These are phyloP conservation scores for Spatholobus suberectus DNA, from an alignment of 306 rosid species.

Conservation along the genomic window DNA sequence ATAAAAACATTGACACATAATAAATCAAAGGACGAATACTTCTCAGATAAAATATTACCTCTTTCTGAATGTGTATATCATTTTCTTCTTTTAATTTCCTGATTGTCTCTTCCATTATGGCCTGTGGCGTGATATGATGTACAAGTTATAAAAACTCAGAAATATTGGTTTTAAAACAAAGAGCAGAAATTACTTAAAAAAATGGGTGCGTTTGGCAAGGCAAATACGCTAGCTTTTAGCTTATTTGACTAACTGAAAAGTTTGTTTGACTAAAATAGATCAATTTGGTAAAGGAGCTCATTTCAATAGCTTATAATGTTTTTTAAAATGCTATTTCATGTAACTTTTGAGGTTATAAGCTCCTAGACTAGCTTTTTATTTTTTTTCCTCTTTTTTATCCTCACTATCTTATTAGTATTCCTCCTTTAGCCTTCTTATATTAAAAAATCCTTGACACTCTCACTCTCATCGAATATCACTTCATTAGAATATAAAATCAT, in stretches of 20 bases:
- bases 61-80: conserved; percentile 44
- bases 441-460: background rate
- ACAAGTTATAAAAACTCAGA: conserved; percentile 3
- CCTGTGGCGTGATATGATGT: conserved; percentile 43
- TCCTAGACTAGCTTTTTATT: background rate
- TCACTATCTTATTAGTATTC: background rate
- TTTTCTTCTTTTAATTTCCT: conserved; percentile 56
- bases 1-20: conserved; percentile 24
- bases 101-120: conserved; percentile 51
- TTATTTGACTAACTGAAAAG: background rate
- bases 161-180: conserved; percentile 8
- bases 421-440: background rate
- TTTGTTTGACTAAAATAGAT: background rate
- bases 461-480: background rate
- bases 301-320: background rate
- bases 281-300: background rate
- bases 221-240: background rate
- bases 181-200: background rate
- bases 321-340: background rate
- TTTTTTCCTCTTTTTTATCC: background rate
- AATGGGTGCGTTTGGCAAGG: background rate
- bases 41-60: conserved; percentile 49
- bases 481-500: too few relatives aligned
- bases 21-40: conserved; percentile 27
- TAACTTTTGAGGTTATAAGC: background rate